Base-by-base conservation (phyloP, 371 early-diverging fungal species). In the Syncephalis plumigaleata region DNA sequence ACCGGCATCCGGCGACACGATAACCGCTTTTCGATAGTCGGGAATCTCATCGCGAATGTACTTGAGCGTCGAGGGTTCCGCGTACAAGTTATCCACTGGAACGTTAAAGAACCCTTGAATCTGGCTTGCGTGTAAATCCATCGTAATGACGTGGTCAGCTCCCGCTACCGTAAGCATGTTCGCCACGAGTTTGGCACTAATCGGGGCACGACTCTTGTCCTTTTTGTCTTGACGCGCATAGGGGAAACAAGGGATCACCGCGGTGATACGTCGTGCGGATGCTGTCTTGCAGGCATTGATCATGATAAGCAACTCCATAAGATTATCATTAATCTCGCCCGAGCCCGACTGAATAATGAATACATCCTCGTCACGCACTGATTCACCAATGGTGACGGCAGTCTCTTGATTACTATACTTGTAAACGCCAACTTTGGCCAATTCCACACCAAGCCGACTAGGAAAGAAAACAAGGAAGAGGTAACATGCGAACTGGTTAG, bases 61-160 rank as follows among this genome's bases (percentile, higher is more conserved):
- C 60, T 88, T 87, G 45, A 91, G 65, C 53, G 84, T 87, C 46
- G 79, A 75, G 15, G 96, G 98, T 68, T 94, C 87, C 18, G 84
- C 88, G 52, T 87, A 89, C 50, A 97, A 64, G 64, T 95, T 94
- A 55, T 97, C 98, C 43, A 97, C 96, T 23, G 96, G 96, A 51
- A 91, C 79, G 63, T 94, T 84, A 54, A 97, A 95, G 71, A 95
- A 97, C n/a, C 98, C 98, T 66, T 96, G 95, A 58, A 94, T 87
- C 65, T 96, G 97, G 45, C 79, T 73, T 13, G 85, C 91, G 57
- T 97, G 98, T 44, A 97, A 74, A 66, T 97, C 98, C 87, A 97
- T 87, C 22, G 97, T 95, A 50, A 97, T 96, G 49, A 97, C 88
- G 57, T 97, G 98, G 64, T 93, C 77, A 38, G 93, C 93, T 39